Evolutionary conservation across 805 yeast genomes (phyloP).

Genomic region (Brettanomyces anomalus): DNA sequence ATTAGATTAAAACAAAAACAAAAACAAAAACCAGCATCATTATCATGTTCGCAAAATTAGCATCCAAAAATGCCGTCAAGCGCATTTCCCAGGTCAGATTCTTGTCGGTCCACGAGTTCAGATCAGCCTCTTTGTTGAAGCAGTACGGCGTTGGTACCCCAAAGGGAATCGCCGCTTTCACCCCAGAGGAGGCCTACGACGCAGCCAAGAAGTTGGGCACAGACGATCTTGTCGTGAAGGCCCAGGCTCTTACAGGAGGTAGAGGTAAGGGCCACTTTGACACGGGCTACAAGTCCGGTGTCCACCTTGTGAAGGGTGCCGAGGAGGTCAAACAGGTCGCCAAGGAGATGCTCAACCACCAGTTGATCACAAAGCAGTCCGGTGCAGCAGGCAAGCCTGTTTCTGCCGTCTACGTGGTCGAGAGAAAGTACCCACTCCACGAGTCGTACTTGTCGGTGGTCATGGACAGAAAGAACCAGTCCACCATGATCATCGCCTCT

Average conservation of each 20-base stretch:
- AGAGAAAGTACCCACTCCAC: slow-evolving; percentile 86
- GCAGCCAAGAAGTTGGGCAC: slow-evolving; percentile 70
- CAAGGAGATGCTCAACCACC: slow-evolving; percentile 82
- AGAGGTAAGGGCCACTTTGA: slow-evolving; percentile 99
- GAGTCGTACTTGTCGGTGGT: slow-evolving; percentile 94
- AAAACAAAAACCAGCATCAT: too few species aligned
- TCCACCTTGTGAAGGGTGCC: slow-evolving; percentile 75
- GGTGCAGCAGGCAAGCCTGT: slow-evolving; percentile 97
- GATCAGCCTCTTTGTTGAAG: slow-evolving; percentile 82
- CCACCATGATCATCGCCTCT: slow-evolving; percentile 91
- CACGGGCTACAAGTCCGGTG: slow-evolving; percentile 94
- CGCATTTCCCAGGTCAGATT: slow-evolving; percentile 38
- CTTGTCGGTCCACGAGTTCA: slow-evolving; percentile 90
- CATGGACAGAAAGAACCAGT: slow-evolving; percentile 86
- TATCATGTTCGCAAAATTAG: slow-evolving; percentile 17
- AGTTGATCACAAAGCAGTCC: slow-evolving; percentile 94
- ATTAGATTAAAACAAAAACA: neutral
- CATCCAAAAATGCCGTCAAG: slow-evolving; percentile 11
- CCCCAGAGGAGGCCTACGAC: slow-evolving; percentile 79
- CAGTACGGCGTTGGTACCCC: slow-evolving; percentile 86
- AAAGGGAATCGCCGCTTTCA: slow-evolving; percentile 80
- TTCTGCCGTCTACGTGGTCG: slow-evolving; percentile 91
- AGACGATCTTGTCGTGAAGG: slow-evolving; percentile 87
- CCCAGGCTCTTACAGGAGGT: slow-evolving; percentile 99
- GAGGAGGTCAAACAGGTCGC: slow-evolving; percentile 84